Conservation (phyloP, 495 filamentous ascomycete genomes). For the Articulospora tetracladia region DNA sequence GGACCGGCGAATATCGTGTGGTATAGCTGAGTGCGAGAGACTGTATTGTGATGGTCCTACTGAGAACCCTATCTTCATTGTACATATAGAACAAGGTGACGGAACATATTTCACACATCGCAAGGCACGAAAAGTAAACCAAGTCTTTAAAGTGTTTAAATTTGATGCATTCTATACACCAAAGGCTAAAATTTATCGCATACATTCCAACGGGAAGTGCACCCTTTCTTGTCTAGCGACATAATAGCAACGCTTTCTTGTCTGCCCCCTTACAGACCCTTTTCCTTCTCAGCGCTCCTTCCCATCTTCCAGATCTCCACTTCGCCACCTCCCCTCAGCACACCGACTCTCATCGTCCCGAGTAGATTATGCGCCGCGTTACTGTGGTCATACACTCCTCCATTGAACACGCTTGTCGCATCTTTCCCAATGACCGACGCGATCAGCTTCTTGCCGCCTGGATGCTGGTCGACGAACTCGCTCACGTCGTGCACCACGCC, state of each 20-base stretch:
- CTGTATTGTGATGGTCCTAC: no score
- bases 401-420: conserved; percentile 28
- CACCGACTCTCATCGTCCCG: conserved; percentile 6
- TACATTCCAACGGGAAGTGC: no score
- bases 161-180: no score
- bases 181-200: no score
- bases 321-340: conserved; percentile 2
- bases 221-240: no score
- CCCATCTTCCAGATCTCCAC: conserved; percentile 6
- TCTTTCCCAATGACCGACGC: conserved; percentile 26
- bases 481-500: conserved; percentile 23
- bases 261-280: neutral
- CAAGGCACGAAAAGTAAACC: no score
- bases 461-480: conserved; percentile 23
- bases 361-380: conserved; percentile 12
- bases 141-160: no score
- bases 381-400: conserved; percentile 23
- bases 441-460: conserved; percentile 28
- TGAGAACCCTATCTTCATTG: no score
- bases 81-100: no score
- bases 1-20: conserved; percentile 31
- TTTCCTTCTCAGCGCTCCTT: neutral
- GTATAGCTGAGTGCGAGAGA: neutral
- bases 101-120: no score
- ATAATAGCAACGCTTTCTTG: no score